Conservation (phyloP, 257 asterid genomes). For the Jasminum sambac region DNA sequence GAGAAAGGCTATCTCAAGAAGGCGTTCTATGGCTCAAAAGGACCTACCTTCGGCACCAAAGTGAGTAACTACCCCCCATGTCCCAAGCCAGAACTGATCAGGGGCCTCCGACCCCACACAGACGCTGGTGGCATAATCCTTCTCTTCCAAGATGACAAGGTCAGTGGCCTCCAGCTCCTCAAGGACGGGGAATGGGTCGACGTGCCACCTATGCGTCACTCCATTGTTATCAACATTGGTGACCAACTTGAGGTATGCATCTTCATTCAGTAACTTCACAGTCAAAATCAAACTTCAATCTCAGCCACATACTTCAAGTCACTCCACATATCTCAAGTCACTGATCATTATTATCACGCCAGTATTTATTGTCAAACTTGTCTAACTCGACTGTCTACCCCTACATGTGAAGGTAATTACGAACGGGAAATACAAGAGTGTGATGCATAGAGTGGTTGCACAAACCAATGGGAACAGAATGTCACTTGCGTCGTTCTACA, state of each 20-base stretch:
- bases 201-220: conserved; percentile 66
- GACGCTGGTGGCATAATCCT: conserved; percentile 69
- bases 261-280: background rate
- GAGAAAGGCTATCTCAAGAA: conserved; percentile 56
- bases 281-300: background rate
- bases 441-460: conserved; percentile 57
- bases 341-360: too few species aligned
- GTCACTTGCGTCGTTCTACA: conserved; percentile 68
- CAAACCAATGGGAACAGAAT: conserved; percentile 57
- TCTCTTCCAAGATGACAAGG: conserved; percentile 66
- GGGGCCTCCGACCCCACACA: conserved; percentile 68
- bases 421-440: conserved; percentile 64
- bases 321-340: too few species aligned
- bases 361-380: background rate
- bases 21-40: conserved; percentile 49
- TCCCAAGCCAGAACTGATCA: conserved; percentile 61
- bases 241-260: conserved; percentile 58
- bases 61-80: conserved; percentile 69
- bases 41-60: conserved; percentile 60
- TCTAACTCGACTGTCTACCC: background rate
- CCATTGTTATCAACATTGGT: conserved; percentile 63
- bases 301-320: too few species aligned
- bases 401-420: conserved; percentile 52
- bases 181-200: conserved; percentile 66
- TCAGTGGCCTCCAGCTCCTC: conserved; percentile 68